phyloP scores from a whole-genome alignment of 495 filamentous ascomycete genomes.

The Jackrogersella minutella region DNA sequence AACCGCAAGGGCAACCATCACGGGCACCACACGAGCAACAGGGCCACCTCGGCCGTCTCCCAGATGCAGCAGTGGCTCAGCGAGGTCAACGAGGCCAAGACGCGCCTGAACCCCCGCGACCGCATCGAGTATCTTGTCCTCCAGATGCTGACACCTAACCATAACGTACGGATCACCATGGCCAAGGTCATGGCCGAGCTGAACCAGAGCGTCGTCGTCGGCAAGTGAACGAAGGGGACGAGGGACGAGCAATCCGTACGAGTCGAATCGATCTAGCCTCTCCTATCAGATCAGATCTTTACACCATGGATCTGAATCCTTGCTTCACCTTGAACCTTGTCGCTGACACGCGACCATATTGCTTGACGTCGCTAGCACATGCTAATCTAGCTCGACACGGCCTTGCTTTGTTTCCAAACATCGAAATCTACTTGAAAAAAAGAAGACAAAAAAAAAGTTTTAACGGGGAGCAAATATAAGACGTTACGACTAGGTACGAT shows the following conservation, averaged over 20 bases:
- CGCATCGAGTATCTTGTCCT: constrained; percentile 52
- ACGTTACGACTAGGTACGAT: neutral
- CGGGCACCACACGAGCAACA: constrained; percentile 26
- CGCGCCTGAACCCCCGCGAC: constrained; percentile 47
- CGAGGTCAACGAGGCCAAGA: constrained; percentile 52
- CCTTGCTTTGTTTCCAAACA: too few species aligned
- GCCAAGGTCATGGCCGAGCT: constrained; percentile 48
- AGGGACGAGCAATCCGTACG: neutral
- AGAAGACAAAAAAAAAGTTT: too few species aligned
- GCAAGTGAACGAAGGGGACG: constrained; percentile 6
- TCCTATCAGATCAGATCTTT: neutral
- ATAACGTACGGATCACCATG: constrained; percentile 53
- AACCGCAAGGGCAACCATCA: constrained; percentile 36
- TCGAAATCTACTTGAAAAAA: too few species aligned
- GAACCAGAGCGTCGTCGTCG: constrained; percentile 40
- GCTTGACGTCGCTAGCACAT: constrained; percentile 1
- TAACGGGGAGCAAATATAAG: neutral
- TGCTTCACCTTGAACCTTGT: constrained; percentile 12
- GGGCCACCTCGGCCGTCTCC: constrained; percentile 43
- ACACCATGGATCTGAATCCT: neutral
- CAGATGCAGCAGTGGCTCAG: constrained; percentile 58
- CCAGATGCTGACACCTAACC: constrained; percentile 57
- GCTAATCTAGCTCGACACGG: neutral
- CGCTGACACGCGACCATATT: neutral
- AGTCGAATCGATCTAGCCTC: constrained; percentile 1